Base-by-base conservation (phyloP, 768 basidiomycete genomes). In the Leucosporidium scottii region DNA sequence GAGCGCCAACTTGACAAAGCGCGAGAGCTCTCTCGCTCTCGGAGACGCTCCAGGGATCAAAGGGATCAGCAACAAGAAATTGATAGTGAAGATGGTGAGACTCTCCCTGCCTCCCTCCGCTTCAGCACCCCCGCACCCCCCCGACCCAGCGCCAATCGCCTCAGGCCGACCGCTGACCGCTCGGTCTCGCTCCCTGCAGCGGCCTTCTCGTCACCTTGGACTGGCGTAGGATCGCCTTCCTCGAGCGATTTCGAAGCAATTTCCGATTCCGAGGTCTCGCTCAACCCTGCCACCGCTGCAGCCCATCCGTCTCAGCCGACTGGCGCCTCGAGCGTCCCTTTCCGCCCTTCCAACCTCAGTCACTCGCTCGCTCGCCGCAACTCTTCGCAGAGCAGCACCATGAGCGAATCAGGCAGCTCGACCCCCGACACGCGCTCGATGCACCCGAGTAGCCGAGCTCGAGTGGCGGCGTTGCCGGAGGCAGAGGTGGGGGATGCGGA, bases 211-310 rank as follows among this genome's bases (percentile, higher is more conserved):
- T 67, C 63, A 0, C 64, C 66, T 27, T 67, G 70, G 66, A 64
- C 56, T 0, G 64, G 63, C 18, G 2, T 67, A 30, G 48, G 54
- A 15, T 65, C 63, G 2, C 70, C 68, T n/a, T 18, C 55, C 2
- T 67, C 65, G 9, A 53, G 56, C 30, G 70, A 71, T 23, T 71
- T 71, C 20, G 70, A 71, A 47, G 23, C 61, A 20, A 57, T 67
- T n/a, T 34, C 34, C n/a, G 59, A 64, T 18, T n/a, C 23, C 53
- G 57, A 55, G 13, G 39, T 62, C 30, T 34, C 25, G 8, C 20
- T n/a, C 25, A 49, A 51, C 49, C 30, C 23, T 5, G 27, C 18
- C 20, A 1, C 25, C 17, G 13, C 21, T 27, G 50, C 25, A 18
- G 31, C 27, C 20, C n/a, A 15, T n/a, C 25, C 34, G 7, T 9